A percentile compares a stretch with the other conserved stretches of the same genome.
phyloP scores from a whole-genome alignment of 495 filamentous ascomycete genomes.

The Apiosordaria backusii region DNA sequence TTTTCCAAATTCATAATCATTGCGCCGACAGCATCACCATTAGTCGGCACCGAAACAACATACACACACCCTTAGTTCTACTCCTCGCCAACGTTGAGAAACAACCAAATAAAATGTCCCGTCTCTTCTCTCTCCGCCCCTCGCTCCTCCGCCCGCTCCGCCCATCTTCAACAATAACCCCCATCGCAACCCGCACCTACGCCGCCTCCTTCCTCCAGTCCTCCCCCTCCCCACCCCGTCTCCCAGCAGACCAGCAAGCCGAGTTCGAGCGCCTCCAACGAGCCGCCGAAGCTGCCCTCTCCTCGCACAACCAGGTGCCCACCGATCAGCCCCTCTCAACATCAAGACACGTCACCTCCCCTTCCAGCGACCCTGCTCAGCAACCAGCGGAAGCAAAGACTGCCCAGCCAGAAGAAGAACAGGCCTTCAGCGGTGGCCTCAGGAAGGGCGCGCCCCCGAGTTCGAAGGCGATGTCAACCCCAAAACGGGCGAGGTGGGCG shows the following conservation, averaged over 20 bases:
- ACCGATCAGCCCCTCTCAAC: conserved; percentile 3
- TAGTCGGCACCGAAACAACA: no score
- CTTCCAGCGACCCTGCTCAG: neutral
- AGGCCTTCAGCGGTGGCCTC: conserved; percentile 38
- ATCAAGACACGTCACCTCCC: neutral
- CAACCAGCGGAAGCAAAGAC: neutral
- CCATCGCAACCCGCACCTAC: conserved; percentile 6
- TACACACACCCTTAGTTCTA: no score
- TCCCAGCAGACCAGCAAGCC: conserved; percentile 85
- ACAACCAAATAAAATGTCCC: conserved; percentile 20
- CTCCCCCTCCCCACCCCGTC: conserved; percentile 72
- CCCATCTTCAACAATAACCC: neutral
- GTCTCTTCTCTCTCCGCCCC: conserved; percentile 6
- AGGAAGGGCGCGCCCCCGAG: conserved; percentile 72
- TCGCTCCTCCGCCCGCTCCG: neutral
- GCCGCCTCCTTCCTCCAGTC: conserved; percentile 37
- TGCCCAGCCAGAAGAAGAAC: conserved; percentile 9
- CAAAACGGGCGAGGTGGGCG: conserved; percentile 92
- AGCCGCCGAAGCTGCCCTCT: conserved; percentile 38
- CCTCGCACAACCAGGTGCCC: conserved; percentile 23
- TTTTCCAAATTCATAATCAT: neutral
- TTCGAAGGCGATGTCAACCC: conserved; percentile 93
- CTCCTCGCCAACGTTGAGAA: no score
- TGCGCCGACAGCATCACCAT: neutral
- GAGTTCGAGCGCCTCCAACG: conserved; percentile 85